These are phyloP conservation scores for Calonectria leucothoes DNA, from an alignment of 2,329 filamentous ascomycete species.

Conservation along the genomic window DNA sequence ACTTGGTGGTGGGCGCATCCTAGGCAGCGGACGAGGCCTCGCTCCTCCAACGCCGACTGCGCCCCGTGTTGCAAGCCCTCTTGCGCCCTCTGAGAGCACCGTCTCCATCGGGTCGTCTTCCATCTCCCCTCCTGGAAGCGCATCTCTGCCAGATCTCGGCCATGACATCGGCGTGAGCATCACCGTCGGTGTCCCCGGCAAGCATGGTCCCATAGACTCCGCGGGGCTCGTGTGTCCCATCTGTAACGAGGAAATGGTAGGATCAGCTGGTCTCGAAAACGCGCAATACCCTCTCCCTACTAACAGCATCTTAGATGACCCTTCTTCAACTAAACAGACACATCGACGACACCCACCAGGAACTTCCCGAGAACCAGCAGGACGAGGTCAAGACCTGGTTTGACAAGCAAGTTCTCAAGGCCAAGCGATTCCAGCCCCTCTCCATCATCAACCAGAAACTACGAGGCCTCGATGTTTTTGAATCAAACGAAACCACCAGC, in stretches of 20 bases:
- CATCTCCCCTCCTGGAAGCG: slow-evolving; percentile 68
- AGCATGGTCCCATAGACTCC: slow-evolving; percentile 60
- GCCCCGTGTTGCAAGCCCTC: slow-evolving; percentile 61
- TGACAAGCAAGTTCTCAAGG: slow-evolving; percentile 92
- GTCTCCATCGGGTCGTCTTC: slow-evolving; percentile 80
- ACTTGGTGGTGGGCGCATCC: slow-evolving; percentile 90
- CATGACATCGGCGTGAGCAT: slow-evolving; percentile 88
- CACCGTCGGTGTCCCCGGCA: slow-evolving; percentile 69
- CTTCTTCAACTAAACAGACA: slow-evolving; percentile 88
- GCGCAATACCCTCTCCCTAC: background rate
- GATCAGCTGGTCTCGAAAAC: slow-evolving; percentile 22
- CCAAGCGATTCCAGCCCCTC: slow-evolving; percentile 91
- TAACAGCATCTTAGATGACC: slow-evolving; percentile 72
- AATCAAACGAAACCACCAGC: slow-evolving; percentile 80
- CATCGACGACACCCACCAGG: slow-evolving; percentile 90
- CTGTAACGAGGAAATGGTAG: slow-evolving; percentile 96
- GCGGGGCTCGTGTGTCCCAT: slow-evolving; percentile 92
- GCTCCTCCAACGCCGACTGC: slow-evolving; percentile 68
- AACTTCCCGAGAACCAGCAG: slow-evolving; percentile 87
- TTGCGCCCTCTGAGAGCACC: slow-evolving; percentile 75
- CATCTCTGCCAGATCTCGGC: slow-evolving; percentile 75
- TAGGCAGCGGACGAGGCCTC: slow-evolving; percentile 87
- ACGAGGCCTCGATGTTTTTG: slow-evolving; percentile 91
- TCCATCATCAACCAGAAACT: slow-evolving; percentile 94
- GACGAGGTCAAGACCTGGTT: slow-evolving; percentile 98